These are phyloP conservation scores for Termitomyces eurrhizus DNA, from an alignment of 768 basidiomycete genomes.

Conservation along the genomic window DNA sequence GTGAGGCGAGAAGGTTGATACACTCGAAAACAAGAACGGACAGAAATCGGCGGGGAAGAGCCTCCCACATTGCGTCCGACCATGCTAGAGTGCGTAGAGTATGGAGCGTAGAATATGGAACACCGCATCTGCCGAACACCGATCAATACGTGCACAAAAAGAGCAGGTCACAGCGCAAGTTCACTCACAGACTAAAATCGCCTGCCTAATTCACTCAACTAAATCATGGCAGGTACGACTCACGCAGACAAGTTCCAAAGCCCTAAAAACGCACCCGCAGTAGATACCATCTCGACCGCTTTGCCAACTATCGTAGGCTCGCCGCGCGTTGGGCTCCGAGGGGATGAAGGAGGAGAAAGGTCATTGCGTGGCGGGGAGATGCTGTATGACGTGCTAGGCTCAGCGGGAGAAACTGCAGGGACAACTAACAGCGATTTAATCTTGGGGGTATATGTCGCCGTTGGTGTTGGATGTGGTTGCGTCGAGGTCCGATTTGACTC, in stretches of 20 bases:
- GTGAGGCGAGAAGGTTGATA: background rate
- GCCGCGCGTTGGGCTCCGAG: conserved; percentile 14
- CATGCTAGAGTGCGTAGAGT: background rate
- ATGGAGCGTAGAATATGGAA: background rate
- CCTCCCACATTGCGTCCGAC: background rate
- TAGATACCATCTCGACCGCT: conserved; percentile 76
- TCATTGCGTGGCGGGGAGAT: conserved; percentile 19
- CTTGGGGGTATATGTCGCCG: conserved; percentile 19
- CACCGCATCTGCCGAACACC: background rate
- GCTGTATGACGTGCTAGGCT: conserved; percentile 33
- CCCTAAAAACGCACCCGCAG: conserved; percentile 75
- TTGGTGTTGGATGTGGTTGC: conserved; percentile 10
- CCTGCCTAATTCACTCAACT: background rate
- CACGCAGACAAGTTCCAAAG: conserved; percentile 29
- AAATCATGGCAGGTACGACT: background rate
- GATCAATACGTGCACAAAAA: background rate
- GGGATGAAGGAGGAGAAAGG: conserved; percentile 14
- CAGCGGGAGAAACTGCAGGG: conserved; percentile 26
- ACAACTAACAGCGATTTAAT: conserved; percentile 27
- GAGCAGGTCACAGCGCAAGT: background rate
- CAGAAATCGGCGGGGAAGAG: no score
- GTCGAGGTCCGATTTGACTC: background rate
- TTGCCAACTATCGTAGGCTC: conserved; percentile 39
- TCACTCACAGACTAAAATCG: conserved; percentile 5
- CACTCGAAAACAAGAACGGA: background rate